Evolutionary conservation across 2,329 filamentous ascomycete species (phyloP), one percentile per base, ranked within the genome.

Genomic region (Talaromyces sp.): DNA sequence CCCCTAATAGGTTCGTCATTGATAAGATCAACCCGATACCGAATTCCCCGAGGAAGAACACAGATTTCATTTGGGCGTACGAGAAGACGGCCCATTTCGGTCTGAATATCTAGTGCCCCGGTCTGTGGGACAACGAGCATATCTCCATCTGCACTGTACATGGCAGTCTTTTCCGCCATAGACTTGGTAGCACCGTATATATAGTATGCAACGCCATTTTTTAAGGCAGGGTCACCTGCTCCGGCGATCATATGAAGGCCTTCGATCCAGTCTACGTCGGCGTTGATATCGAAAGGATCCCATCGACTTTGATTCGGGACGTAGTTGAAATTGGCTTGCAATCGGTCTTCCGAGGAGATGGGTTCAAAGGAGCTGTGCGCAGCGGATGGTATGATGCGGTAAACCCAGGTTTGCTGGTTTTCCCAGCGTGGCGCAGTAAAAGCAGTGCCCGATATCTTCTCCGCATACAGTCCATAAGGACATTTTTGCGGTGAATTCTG

Each of bases 401-500:
- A 91, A 31, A 90, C 82, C 88, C 88, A 91, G 39, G 87, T 82
- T 72, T 90, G 88, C 70, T 85, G 84, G 75, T 89, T 91, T 63
- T 88, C 83, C 71, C 84, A 80, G 25, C 88, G 80, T 0, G 88
- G 87, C 1, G 87, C 86, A 4, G 88, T 90, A 72, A 91, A 91
- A 28, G 88, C 81, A 1, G 87, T 89, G 7, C 88, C 88, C 0
- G 88, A 90, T 52, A 91, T 81, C 79, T 90, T 89, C 77, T 96
- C 92, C 28, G 90, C 86, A 77, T 95, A 95, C 28, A 96, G 85
- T 0, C 91, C 91, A 67, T 87, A 86, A 0, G 90, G 84, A 0
- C 87, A 87, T 72, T 92, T 91, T 74, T 96, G 91, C 0, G 92
- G 92, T 3, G 89, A 91, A 80, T 96, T 96, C 46, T 87, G 84